Base-by-base conservation (phyloP, 2,329 filamentous ascomycete genomes). In the Aspergillus arachidicola region DNA sequence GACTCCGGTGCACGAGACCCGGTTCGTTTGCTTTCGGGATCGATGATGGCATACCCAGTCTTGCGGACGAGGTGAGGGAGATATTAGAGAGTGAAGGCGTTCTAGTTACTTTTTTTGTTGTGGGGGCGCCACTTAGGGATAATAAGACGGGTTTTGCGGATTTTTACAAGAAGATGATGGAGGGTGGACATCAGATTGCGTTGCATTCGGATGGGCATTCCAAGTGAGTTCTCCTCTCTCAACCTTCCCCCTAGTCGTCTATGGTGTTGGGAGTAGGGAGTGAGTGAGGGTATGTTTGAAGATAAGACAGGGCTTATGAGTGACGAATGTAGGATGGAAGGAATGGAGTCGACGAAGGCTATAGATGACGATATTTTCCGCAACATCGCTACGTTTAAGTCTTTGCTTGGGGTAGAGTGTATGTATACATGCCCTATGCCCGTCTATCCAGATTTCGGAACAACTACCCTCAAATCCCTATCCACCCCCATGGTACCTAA, bases 11-110 rank as follows among this genome's bases (percentile, higher is more conserved):
- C 81, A 88, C 85, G 67, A 83, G 88, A 21, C 88, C 88, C 54
- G 89, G 90, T 77, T 88, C 85, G 0, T 91, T 91, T 72, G 89
- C 89, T 1, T 91, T 91, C 73, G 89, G 88, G 57, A 91, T 91
- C 66, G 89, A 91, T 72, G 89, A 91, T 73, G 89, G 89, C 26
- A 81, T 85, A 57, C 89, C 89, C 54, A 71, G 78, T 38, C 82
- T 85, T 61, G 87, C 87, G 1, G 83, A 87, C 75, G 76, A 85
- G 65, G 86, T 90, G 23, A 85, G 89, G 78, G 77, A 83, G 46
- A 86, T 89, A 59, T 80, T 91, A 69, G 82, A 85, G 23, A 83
- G 85, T 23, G 88, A 87, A 58, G 75, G 80, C 60, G 87, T 91
- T 69, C 84, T 86, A 67, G 88, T 90, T 3, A 91, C 89, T 1